Evolutionary conservation across 2,329 filamentous ascomycete genomes (phyloP), one percentile per base, ranked within the genome.

Genomic region (Orbilia quercus): DNA sequence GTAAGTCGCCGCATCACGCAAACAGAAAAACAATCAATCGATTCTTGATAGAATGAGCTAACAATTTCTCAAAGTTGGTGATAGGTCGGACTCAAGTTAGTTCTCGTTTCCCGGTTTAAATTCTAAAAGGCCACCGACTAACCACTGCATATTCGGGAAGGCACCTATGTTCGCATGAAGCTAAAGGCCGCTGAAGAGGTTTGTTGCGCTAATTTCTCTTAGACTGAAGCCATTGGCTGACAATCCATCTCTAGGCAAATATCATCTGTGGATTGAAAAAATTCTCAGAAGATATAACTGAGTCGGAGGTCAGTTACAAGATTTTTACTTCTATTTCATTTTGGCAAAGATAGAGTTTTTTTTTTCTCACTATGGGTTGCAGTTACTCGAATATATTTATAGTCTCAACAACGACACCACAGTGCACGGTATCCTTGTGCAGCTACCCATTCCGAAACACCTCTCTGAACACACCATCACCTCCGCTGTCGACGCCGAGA

Each of bases 141-240:
- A 36, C 38, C 25, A 4, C n/a, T 76, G n/a, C 18, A 50, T 55
- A 81, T 77, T 78, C 75, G 70, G 69, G 66, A 79, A 94, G 91
- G 89, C 79, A 98, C 94, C 58, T 99, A 99, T 90, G 94, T 99
- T 82, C 93, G 93, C 83, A 99, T 99, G 95, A 99, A 99, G 85
- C 84, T 97, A 79, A 99, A 97, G 86, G 95, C 95, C 76, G 95
- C 95, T 69, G 85, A 91, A 81, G 95, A 98, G 86, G 91, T 92
- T 84, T 77, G 83, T 76, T 28, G 25, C 47, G 44, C 63, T 44
- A 67, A 67, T 23, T 59, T 63, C 67, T 63, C 34, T 22, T 23
- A 23, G 31, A 9, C 40, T 25, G 36, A 45, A 54, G 1, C 1
- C 34, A 57, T 38, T 54, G 20, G 48, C 53, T 72, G 54, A 63